These are phyloP conservation scores for Lentinus polychrous DNA, from an alignment of 1,284 basidiomycete species.

Conservation along the genomic window DNA sequence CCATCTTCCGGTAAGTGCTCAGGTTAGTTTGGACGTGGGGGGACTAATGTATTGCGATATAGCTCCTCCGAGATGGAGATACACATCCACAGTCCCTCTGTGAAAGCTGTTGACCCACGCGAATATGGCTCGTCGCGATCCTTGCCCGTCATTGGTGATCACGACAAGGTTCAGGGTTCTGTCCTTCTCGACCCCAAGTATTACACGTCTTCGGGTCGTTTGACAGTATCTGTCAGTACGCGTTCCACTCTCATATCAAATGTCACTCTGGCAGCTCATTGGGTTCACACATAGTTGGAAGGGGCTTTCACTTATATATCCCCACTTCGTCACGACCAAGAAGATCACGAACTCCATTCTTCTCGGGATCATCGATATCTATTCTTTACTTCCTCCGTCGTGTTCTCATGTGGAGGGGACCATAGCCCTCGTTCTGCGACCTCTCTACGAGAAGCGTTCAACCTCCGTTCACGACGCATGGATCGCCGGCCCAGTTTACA, in stretches of 20 bases:
- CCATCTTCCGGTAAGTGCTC: conserved; percentile 25
- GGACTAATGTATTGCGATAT: neutral
- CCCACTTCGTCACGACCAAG: conserved; percentile 21
- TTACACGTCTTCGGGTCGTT: conserved; percentile 41
- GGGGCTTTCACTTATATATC: conserved; percentile 50
- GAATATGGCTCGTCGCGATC: conserved; percentile 30
- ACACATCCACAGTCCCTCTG: conserved; percentile 50
- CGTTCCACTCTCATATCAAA: neutral
- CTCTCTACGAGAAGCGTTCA: conserved; percentile 44
- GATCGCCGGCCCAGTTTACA: conserved; percentile 21
- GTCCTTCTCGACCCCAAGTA: conserved; percentile 46
- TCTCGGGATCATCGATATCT: conserved; percentile 39
- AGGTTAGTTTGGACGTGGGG: neutral
- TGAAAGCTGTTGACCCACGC: conserved; percentile 38
- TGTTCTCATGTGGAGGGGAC: conserved; percentile 36
- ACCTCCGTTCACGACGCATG: conserved; percentile 28
- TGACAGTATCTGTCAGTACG: conserved; percentile 46
- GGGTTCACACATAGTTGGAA: conserved; percentile 40
- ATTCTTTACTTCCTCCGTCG: conserved; percentile 47
- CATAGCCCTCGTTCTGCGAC: conserved; percentile 32
- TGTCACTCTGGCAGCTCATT: neutral
- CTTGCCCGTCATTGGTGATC: conserved; percentile 52
- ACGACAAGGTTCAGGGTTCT: conserved; percentile 52
- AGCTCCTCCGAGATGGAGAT: conserved; percentile 55
- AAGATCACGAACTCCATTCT: conserved; percentile 18